Evolutionary conservation across 306 rosid species (phyloP).

Genomic region (Malus domestica): DNA sequence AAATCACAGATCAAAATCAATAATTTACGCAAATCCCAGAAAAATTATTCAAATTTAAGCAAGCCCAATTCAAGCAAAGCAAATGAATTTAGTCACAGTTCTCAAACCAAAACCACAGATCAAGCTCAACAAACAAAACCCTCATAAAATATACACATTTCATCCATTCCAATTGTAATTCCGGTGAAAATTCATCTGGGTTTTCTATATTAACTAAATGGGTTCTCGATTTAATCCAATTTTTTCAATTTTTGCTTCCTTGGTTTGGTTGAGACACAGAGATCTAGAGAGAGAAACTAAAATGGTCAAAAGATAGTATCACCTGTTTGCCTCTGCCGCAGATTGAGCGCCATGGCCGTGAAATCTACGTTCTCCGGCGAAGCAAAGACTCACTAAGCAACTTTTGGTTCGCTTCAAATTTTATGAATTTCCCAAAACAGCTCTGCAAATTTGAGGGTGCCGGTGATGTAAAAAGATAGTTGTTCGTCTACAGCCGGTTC

Average conservation of each 20-base stretch:
- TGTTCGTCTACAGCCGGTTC: background rate
- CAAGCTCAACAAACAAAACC: background rate
- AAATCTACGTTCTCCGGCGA: background rate
- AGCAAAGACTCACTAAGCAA: background rate
- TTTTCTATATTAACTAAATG: background rate
- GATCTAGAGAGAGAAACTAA: background rate
- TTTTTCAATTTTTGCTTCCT: background rate
- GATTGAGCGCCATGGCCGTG: slow-evolving; percentile 49
- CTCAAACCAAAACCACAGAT: background rate
- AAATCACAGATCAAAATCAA: slow-evolving; percentile 22
- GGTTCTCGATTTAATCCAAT: background rate
- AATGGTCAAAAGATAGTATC: background rate
- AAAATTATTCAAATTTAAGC: background rate
- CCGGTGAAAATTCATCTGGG: background rate
- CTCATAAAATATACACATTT: background rate
- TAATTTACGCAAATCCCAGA: background rate
- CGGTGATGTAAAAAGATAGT: too few relatives aligned
- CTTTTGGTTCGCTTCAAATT: background rate
- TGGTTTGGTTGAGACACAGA: slow-evolving; percentile 7
- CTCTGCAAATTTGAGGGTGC: background rate
- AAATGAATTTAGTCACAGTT: background rate
- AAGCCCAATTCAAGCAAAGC: background rate
- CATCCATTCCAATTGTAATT: background rate
- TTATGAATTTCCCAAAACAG: background rate
- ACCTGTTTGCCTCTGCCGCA: slow-evolving; percentile 65